Evolutionary conservation across 2,329 filamentous ascomycete species (phyloP), one percentile per base, ranked within the genome.

Genomic region (Cyphellophora attinorum): DNA sequence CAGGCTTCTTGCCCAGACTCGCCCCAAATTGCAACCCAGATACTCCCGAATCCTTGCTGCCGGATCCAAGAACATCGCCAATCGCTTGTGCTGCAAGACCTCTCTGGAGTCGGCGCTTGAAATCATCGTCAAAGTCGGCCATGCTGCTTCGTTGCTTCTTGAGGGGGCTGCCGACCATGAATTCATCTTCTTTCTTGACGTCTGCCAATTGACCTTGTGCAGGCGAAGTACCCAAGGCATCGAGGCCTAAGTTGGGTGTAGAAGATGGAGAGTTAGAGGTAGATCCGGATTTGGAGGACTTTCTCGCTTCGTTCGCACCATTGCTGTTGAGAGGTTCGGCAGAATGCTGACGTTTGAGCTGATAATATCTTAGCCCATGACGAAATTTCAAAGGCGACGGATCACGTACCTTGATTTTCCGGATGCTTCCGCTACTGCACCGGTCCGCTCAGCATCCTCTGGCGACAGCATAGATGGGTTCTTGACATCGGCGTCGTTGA

Each of bases 321-420:
- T 50, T 47, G 31, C 40, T 41, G 30, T 48, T 48, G 28, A 60
- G 42, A 2, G 71, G 70, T 39, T 79, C 76, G 12, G 71, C 67
- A 8, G 76, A 79, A 51, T 78, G 76, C 50, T 77, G 73, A 34
- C 76, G 70, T 64, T 80, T 80, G 37, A 80, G 65, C 76, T 79
- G 48, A 44, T 45, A 25, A 41, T 42, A 31, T 37, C 34, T 48
- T 46, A 42, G 41, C 37, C 27, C 14, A 15, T 37, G 37, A 43
- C 57, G 51, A 37, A 46, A 40, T 37, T 36, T 40, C 29, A 41
- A 42, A 18, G 41, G 29, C 16, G 21, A 34, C 35, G 39, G 31
- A 37, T 48, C 29, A 54, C 65, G 46, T 57, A 78, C 76, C 62
- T 76, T 77, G 53, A 79, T 79, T 56, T 79, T 76, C 40, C 74